A percentile compares a stretch with the other conserved stretches of the same genome.
phyloP scores from a whole-genome alignment of 208 protist genomes.

The Leishmania tropica region DNA sequence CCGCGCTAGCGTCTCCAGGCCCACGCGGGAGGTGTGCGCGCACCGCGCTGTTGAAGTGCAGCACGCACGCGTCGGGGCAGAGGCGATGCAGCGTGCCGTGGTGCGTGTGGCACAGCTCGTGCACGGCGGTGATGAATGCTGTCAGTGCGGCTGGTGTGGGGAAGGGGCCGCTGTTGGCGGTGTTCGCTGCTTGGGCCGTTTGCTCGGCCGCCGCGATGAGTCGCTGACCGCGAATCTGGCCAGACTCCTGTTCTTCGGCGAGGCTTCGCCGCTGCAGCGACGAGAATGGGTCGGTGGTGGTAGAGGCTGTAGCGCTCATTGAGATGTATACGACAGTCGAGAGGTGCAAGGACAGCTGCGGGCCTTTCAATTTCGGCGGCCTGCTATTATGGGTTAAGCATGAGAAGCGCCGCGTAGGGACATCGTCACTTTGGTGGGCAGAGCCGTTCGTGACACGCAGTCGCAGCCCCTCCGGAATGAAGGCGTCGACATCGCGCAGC shows the following conservation, averaged over 20 bases:
- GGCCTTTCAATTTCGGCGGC: neutral
- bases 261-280: neutral
- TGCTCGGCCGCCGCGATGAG: conserved; percentile 8
- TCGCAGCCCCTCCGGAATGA: conserved; percentile 15
- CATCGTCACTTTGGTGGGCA: neutral
- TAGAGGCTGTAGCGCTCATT: neutral
- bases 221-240: neutral
- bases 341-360: neutral
- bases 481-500: conserved; percentile 28
- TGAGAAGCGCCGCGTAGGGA: neutral
- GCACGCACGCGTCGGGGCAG: conserved; percentile 15
- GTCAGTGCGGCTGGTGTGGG: conserved; percentile 13
- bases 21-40: conserved; percentile 3
- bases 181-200: conserved; percentile 9
- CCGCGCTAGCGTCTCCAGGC: neutral
- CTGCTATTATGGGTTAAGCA: neutral
- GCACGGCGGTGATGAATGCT: conserved; percentile 20
- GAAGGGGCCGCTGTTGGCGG: conserved; percentile 20
- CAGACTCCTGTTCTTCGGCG: neutral
- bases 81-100: conserved; percentile 20
- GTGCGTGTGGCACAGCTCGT: conserved; percentile 11
- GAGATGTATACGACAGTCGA: neutral
- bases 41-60: conserved; percentile 31
- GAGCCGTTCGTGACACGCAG: neutral
- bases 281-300: neutral